A percentile compares a stretch with the other conserved stretches of the same genome.
Evolutionary conservation across 148 eudicot genomes (phyloP).

Genomic region (Rhododendron ovatum): DNA sequence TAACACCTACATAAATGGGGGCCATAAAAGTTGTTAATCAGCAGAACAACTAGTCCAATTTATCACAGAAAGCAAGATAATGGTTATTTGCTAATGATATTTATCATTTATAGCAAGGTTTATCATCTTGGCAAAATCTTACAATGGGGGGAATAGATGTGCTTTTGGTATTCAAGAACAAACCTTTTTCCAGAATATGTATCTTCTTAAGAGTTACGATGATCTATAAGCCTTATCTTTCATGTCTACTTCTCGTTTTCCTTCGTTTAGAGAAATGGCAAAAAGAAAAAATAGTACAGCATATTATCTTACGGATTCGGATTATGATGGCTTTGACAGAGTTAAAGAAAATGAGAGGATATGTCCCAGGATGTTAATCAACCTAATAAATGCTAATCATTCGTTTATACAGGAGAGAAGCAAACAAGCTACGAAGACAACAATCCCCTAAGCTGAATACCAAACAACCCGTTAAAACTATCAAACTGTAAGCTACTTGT

Average conservation of each 20-base stretch:
- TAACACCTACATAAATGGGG: constrained; percentile 49
- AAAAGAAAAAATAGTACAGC: neutral
- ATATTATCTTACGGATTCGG: neutral
- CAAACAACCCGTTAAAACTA: neutral
- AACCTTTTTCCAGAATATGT: neutral
- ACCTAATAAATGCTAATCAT: neutral
- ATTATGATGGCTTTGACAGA: neutral
- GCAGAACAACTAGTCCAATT: neutral
- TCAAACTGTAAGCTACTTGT: neutral
- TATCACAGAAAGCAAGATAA: constrained; percentile 1
- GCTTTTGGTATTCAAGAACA: neutral
- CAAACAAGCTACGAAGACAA: neutral
- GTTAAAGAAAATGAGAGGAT: neutral
- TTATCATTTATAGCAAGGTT: neutral
- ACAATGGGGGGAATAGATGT: neutral
- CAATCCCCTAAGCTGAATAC: neutral
- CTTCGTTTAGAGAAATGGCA: neutral
- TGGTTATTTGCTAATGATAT: neutral
- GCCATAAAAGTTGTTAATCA: neutral
- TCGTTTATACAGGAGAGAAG: neutral
- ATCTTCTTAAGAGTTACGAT: neutral
- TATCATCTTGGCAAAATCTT: neutral
- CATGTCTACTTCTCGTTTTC: neutral
- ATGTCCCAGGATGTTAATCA: neutral
- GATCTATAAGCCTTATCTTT: neutral